Percentiles rank a stretch among this genome's conserved stretches.
Evolutionary conservation across 2,329 filamentous ascomycete genomes (phyloP).

Genomic region (Colletotrichum filicis): DNA sequence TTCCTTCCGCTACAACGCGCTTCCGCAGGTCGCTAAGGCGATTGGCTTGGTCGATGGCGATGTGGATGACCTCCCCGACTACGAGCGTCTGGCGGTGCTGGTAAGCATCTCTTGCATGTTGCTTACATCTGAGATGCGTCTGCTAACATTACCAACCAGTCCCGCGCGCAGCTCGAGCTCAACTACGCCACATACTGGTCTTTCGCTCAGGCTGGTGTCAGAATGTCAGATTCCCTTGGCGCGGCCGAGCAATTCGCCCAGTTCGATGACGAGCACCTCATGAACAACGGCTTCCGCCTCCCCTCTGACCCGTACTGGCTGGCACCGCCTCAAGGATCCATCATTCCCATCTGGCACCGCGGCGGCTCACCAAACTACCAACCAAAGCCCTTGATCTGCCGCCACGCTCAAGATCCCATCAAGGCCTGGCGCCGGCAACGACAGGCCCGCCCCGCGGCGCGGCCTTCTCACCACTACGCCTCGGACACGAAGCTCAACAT

Average conservation of each 20-base stretch:
- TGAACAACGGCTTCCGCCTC: slow-evolving; percentile 33
- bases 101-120: not conserved
- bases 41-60: slow-evolving; percentile 28
- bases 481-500: slow-evolving; percentile 27
- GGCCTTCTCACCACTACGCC: not conserved
- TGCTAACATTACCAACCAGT: slow-evolving; percentile 14
- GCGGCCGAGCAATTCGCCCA: slow-evolving; percentile 31
- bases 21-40: slow-evolving; percentile 27
- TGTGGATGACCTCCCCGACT: slow-evolving; percentile 30
- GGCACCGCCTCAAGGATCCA: slow-evolving; percentile 29
- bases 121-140: not conserved
- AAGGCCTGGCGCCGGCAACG: slow-evolving; percentile 30
- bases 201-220: slow-evolving; percentile 30
- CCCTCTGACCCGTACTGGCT: slow-evolving; percentile 34
- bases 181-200: slow-evolving; percentile 33
- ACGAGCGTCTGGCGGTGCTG: slow-evolving; percentile 30
- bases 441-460: not conserved
- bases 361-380: slow-evolving; percentile 32
- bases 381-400: slow-evolving; percentile 32
- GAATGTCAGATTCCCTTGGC: slow-evolving; percentile 33
- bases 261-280: slow-evolving; percentile 33
- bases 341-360: slow-evolving; percentile 31
- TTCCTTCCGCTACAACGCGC: slow-evolving; percentile 31
- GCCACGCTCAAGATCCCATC: slow-evolving; percentile 28
- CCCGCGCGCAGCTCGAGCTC: slow-evolving; percentile 33